Base-by-base conservation (phyloP, 352 stramenopile species). In the Globisporangium spiculum region DNA sequence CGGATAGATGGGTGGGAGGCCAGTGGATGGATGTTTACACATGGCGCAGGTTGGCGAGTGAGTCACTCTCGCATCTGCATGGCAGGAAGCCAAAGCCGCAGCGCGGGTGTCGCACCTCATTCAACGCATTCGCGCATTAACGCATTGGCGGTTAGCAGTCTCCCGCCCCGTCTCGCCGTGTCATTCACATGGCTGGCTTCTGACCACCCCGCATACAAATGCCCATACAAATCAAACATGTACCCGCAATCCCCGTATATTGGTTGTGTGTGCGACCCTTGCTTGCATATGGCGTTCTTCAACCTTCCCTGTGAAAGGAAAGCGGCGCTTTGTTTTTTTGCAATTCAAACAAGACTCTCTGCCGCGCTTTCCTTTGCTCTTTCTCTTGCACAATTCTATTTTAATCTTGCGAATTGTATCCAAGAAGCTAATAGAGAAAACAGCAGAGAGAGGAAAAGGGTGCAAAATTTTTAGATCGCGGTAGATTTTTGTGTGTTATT, bases 361-460 rank as follows among this genome's bases (percentile, higher is more conserved):
- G 22, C 58, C 58, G 34, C 56, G n/a, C 56, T 48, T 57, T 57
- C 56, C 18, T 1, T 53, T 36, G 32, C 58, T 9, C 34, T 53
- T 63, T 53, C 34, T 48, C 57, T 44, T 22, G 30, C 32, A 34
- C 30, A 52, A 22, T 32, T 22, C 8, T 3, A 59, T 9, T 59
- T 22, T 22, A 2, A 36, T 14, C 2, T 60, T 60, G 26, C 0
- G 1, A 60, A 12, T 41, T 60, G 54, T 60, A 60, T 60, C 1
- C 2, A 18, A 41, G 6, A 41, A n/a, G 18, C 5, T 4, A 30
- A n/a, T 5, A 38, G 30, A 34, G 30, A 34, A 27, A 38, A n/a
- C 54, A 60, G 54, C 26, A 60, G 54, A 60, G 34, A 63, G 56
- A 32, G 57, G 22, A 32, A 61, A 61, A 24, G 24, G 53, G 53